A percentile compares a stretch with the other conserved stretches of the same genome.
Evolutionary conservation across 345 rosid species (phyloP).

Genomic region (Aquilaria sinensis): DNA sequence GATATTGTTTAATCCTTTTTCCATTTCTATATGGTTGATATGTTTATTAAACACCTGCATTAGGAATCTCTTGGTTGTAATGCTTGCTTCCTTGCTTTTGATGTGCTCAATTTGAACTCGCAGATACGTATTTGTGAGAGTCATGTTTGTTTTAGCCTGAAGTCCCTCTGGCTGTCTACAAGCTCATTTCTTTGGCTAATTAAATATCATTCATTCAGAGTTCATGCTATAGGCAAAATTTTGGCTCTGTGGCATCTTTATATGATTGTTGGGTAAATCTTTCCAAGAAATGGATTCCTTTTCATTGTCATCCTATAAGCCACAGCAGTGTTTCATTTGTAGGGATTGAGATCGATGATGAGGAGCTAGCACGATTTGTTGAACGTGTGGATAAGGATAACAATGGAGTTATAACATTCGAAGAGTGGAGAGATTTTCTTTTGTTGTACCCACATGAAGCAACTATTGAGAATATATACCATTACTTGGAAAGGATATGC

Average conservation of each 20-base stretch:
- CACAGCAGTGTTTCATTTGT: slow-evolving; percentile 40
- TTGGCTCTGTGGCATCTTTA: background rate
- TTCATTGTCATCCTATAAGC: slow-evolving; percentile 45
- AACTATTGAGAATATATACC: slow-evolving; percentile 85
- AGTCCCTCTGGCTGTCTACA: no score
- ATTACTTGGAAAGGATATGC: slow-evolving; percentile 81
- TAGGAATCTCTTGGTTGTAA: no score
- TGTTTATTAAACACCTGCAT: no score
- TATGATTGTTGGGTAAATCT: background rate
- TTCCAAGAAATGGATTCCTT: background rate
- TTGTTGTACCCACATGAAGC: slow-evolving; percentile 92
- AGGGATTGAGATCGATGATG: slow-evolving; percentile 84
- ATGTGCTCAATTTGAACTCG: no score
- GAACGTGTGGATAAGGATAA: slow-evolving; percentile 92
- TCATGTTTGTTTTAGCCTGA: no score
- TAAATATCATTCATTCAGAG: no score
- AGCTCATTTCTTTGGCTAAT: no score
- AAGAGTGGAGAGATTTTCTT: slow-evolving; percentile 96
- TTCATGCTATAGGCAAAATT: background rate
- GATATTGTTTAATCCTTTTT: no score
- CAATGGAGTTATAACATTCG: slow-evolving; percentile 84
- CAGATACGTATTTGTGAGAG: no score
- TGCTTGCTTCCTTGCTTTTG: no score
- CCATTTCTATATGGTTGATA: no score
- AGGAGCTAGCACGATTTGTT: slow-evolving; percentile 80